phyloP scores from a whole-genome alignment of 176 grass and related monocot species.

The Oryza glaberrima region DNA sequence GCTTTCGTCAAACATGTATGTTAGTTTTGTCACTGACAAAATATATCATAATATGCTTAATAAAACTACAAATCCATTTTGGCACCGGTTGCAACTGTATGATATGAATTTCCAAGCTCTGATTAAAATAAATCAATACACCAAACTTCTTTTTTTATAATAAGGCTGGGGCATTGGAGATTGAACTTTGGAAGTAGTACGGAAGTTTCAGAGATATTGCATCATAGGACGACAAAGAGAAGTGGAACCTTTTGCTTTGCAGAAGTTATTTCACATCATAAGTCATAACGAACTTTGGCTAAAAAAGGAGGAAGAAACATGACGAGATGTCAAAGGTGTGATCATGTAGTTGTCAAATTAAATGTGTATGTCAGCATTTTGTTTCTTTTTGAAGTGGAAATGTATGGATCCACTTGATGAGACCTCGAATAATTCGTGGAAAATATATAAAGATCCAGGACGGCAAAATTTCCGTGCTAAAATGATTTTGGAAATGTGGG shows the following conservation, averaged over 20 bases:
- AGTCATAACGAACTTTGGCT: background rate
- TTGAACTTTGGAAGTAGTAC: background rate
- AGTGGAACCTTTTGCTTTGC: background rate
- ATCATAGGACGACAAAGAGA: conserved; percentile 15
- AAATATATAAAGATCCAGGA: too few species aligned
- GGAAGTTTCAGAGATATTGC: background rate
- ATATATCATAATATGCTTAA: background rate
- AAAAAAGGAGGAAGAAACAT: background rate
- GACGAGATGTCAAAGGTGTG: background rate
- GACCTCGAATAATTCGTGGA: too few species aligned
- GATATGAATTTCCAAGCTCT: background rate
- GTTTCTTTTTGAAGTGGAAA: background rate
- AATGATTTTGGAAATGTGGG: too few species aligned
- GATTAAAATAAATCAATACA: background rate
- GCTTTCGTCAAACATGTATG: background rate
- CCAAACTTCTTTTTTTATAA: background rate
- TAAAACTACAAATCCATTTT: background rate
- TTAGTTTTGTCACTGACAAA: background rate
- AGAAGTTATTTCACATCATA: background rate
- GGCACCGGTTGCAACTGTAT: background rate
- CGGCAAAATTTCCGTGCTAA: too few species aligned
- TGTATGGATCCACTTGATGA: too few species aligned
- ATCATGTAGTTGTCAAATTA: background rate
- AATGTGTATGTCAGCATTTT: background rate
- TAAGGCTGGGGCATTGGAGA: background rate